phyloP scores from a whole-genome alignment of 306 rosid species.

The Quercus robur region DNA sequence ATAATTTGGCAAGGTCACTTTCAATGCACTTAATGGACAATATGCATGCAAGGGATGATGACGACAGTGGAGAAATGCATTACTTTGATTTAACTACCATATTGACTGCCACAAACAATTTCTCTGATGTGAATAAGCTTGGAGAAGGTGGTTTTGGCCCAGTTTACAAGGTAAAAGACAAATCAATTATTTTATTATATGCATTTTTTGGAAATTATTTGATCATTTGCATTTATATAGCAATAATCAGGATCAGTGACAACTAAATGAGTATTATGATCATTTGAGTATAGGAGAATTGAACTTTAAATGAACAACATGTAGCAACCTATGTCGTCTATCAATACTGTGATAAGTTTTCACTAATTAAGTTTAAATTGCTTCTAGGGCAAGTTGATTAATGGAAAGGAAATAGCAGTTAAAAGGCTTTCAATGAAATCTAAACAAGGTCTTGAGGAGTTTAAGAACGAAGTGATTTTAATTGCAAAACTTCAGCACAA shows the following conservation, averaged over 20 bases:
- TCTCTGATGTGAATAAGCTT: constrained; percentile 34
- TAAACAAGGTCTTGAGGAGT: constrained; percentile 22
- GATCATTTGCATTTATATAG: not conserved
- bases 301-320: too few species aligned
- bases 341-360: not conserved
- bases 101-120: constrained; percentile 29
- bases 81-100: constrained; percentile 27
- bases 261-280: too few species aligned
- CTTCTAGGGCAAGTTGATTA: constrained; percentile 24
- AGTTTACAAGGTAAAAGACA: constrained; percentile 37
- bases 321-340: not conserved
- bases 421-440: constrained; percentile 26
- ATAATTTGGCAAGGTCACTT: not conserved
- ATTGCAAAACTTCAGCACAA: constrained; percentile 34
- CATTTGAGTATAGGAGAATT: too few species aligned
- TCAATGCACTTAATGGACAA: not conserved
- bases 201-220: not conserved
- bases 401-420: constrained; percentile 33
- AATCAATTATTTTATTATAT: not conserved
- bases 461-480: constrained; percentile 18
- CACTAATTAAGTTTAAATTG: not conserved
- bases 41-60: constrained; percentile 13
- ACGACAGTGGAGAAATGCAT: constrained; percentile 30
- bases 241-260: not conserved
- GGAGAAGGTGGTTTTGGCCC: constrained; percentile 53